Evolutionary conservation across 345 rosid genomes (phyloP), one percentile per base, ranked within the genome.

Genomic region (Populus nigra): DNA sequence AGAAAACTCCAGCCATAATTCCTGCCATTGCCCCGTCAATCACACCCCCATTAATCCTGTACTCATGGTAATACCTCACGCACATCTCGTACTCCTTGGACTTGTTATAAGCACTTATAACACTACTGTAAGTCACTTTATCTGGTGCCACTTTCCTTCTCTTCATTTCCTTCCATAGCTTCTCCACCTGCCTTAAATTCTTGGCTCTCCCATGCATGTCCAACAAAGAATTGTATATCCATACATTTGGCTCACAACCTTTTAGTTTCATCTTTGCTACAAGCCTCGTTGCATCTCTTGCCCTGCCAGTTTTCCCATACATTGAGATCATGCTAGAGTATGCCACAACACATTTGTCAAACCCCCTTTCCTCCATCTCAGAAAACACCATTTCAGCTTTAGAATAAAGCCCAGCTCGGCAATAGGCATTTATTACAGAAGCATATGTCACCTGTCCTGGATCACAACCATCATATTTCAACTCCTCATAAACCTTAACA

Each of bases 391-490:
- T 84, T 74, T 92, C 96, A 0, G 98, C 97, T 82, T 88, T 86
- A 2, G 85, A 67, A 75, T 89, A 86, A 67, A 86, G 85, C 70
- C 88, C 91, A 18, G 83, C 72, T 1, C 91, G 86, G 77, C 85
- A 90, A 78, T 94, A 90, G 0, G 91, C 89, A 15, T 90, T 94
- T 74, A 94, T 89, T 7, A 82, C 85, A 1, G 90, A 90, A 5
- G 98, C 93, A 82, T 89, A 92, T 16, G 98, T 91, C 86, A 94
- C 97, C 75, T 94, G 98, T 29, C 98, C 98, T 0, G 97, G 96
- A 57, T 85, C 84, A 65, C 91, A 90, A 38, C 90, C 91, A 38
- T 79, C 82, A 22, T 74, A 78, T 49, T 81, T 38, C 74, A 91
- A 77, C 84, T 86, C 85, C 79, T 91, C 88, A 7, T 90, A 94